Evolutionary conservation across 169 alveolate species (phyloP), one percentile per base, ranked within the genome.

Genomic region (Cryptosporidium viatorum): DNA sequence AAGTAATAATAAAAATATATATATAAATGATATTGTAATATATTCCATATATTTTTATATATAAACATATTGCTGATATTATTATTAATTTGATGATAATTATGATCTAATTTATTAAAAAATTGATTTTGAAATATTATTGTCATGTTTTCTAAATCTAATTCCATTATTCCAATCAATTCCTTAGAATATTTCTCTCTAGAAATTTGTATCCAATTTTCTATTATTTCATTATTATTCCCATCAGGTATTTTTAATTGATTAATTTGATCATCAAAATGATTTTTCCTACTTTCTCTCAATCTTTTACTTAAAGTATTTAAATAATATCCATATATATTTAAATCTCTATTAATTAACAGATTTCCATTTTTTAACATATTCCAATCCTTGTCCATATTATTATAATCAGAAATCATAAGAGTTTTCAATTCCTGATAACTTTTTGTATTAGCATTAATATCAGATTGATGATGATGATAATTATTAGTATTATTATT

Each of bases 241-340:
- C 26, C 35, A 67, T 33, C 2, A 29, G 26, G 18, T 7, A 35
- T 10, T 18, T 67, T 29, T 9, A 33, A n/a, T 67, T 26, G 16
- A 68, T 2, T 29, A 26, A 74, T 51, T 59, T 59, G 71, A 21
- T 21, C 9, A 10, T 37, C 33, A 45, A 80, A 37, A 21, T 41
- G 21, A 35, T 62, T 3, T n/a, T 43, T 80, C 69, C 43, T 62
- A 35, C 23, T 18, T 41, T 80, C 87, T 10, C 45, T 21, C 26
- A 59, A n/a, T 41, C 35, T 45, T 18, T 60, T 5, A 60, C 39
- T 21, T 50, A 59, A 33, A 41, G 37, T 41, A 39, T 35, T 39
- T 43, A 80, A 33, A 80, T 80, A 37, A 31, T 80, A 80, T 21
- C 87, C 87, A 62, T 33, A 62, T 39, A 80, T 60, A 80, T 80